A percentile compares a stretch with the other conserved stretches of the same genome.
Conservation (phyloP, 2,329 filamentous ascomycete genomes). For the Xylariaceae sp. region DNA sequence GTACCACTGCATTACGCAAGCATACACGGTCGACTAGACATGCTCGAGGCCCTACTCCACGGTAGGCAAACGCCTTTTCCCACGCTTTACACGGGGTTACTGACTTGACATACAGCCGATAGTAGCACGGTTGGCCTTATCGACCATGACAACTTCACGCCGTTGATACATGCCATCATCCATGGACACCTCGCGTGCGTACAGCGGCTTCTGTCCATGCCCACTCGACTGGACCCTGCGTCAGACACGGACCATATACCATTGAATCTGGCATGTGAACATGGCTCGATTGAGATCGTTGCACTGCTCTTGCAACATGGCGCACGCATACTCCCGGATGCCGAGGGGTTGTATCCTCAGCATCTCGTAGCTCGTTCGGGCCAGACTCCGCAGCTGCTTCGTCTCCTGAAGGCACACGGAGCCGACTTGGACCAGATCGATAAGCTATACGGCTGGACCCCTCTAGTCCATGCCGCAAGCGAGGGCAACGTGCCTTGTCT, state of each 20-base stretch:
- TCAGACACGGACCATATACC: conserved; percentile 90
- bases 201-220: conserved; percentile 64
- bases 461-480: conserved; percentile 89
- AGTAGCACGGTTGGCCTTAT: conserved; percentile 74
- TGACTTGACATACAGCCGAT: conserved; percentile 40
- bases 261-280: conserved; percentile 88
- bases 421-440: conserved; percentile 88
- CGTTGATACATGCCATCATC: conserved; percentile 89
- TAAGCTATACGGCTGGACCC: conserved; percentile 96
- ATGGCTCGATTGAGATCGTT: conserved; percentile 78
- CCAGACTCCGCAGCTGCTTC: conserved; percentile 68
- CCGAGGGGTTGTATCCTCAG: conserved; percentile 93
- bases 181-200: conserved; percentile 78
- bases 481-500: conserved; percentile 91
- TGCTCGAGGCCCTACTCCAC: conserved; percentile 67
- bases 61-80: conserved; percentile 32
- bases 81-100: conserved; percentile 1
- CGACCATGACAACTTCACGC: conserved; percentile 96
- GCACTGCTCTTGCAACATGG: conserved; percentile 74
- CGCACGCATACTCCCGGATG: conserved; percentile 81
- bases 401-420: conserved; percentile 75
- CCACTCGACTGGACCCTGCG: conserved; percentile 77
- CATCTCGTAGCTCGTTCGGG: conserved; percentile 90
- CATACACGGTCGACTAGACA: conserved; percentile 82
- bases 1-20: conserved; percentile 93